Base-by-base conservation (phyloP, 768 basidiomycete species). In the Leccinum boreale region DNA sequence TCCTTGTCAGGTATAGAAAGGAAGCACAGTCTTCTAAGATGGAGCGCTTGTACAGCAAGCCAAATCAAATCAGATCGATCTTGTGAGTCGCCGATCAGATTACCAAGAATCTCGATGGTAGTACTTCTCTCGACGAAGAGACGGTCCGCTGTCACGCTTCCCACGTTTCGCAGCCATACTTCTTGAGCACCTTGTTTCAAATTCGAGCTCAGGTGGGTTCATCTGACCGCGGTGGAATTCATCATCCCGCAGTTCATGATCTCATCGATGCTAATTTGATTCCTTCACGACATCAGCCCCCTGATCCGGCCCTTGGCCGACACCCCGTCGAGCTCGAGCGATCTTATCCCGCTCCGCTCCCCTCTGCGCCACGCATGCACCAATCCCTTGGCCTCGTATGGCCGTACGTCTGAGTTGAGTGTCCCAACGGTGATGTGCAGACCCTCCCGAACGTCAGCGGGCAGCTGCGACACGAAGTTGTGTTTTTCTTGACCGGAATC, bases 371-470 rank as follows among this genome's bases (percentile, higher is more conserved):
- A 87, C 1, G 55, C 68, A 59, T 82, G 74, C 8, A 94, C 86
- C 51, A 98, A 65, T 0, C 53, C 74, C 71, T 76, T 86, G 15
- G 86, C 92, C 73, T 95, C 92, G 23, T 89, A 81, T 3, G 92
- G 78, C 0, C 66, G 57, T 3, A 94, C 76, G 8, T 74, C 73
- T 11, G 70, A 68, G 44, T 78, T 67, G 50, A 67, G 65, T 15
- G 92, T 95, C 8, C 92, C 97, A 5, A 98, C 85, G 0, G 97
- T 98, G 55, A 98, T 81, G 68, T 98, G 97, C 65, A 95, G 71
- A 57, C 81, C 59, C 6, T 73, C 64, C 55, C 75, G 75, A 11
- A 88, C 62, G 12, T 80, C 77, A 5, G 75, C 68, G 0, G 81
- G 75, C 15, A 92, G 64, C 36, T 61, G 54, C 14, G 73, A 70